phyloP scores from a whole-genome alignment of 768 basidiomycete species.

The Panaeolus cyanescens region DNA sequence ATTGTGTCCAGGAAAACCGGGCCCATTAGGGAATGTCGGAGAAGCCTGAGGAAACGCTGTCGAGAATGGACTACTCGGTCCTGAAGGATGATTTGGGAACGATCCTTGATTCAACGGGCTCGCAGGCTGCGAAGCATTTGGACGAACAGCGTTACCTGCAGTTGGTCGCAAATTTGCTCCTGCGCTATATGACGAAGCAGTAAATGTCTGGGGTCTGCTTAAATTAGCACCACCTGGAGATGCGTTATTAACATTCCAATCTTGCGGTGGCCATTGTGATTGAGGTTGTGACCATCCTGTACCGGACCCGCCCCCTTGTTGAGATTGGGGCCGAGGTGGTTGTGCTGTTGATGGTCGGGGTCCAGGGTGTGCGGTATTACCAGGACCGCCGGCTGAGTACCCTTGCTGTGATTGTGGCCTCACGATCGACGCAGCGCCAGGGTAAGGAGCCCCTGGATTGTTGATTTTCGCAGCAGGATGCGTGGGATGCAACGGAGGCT shows the following conservation, averaged over 20 bases:
- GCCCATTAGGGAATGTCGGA: slow-evolving; percentile 14
- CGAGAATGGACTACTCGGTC: neutral
- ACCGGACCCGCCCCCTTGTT: slow-evolving; percentile 7
- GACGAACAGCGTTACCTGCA: slow-evolving; percentile 1
- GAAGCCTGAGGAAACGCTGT: neutral
- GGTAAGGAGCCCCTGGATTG: slow-evolving; percentile 1
- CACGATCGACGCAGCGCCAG: slow-evolving; percentile 2
- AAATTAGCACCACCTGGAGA: slow-evolving; percentile 31
- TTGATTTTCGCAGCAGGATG: slow-evolving; percentile 23
- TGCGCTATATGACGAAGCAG: slow-evolving; percentile 16
- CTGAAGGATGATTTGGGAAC: neutral
- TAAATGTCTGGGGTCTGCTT: slow-evolving; percentile 31
- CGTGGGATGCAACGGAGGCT: slow-evolving; percentile 37
- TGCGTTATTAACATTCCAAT: slow-evolving; percentile 34
- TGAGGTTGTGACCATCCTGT: slow-evolving; percentile 18
- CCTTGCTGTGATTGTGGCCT: slow-evolving; percentile 16
- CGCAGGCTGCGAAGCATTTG: neutral
- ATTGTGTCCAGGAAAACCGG: slow-evolving; percentile 12
- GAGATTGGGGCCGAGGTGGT: slow-evolving; percentile 9
- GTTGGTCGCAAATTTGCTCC: slow-evolving; percentile 26
- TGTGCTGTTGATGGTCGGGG: slow-evolving; percentile 1
- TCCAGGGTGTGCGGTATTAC: slow-evolving; percentile 3
- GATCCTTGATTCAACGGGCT: neutral
- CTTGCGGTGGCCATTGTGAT: slow-evolving; percentile 44
- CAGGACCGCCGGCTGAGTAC: slow-evolving; percentile 3